Evolutionary conservation across 2,329 filamentous ascomycete genomes (phyloP).

Genomic region (Chrysoporthe cubensis): DNA sequence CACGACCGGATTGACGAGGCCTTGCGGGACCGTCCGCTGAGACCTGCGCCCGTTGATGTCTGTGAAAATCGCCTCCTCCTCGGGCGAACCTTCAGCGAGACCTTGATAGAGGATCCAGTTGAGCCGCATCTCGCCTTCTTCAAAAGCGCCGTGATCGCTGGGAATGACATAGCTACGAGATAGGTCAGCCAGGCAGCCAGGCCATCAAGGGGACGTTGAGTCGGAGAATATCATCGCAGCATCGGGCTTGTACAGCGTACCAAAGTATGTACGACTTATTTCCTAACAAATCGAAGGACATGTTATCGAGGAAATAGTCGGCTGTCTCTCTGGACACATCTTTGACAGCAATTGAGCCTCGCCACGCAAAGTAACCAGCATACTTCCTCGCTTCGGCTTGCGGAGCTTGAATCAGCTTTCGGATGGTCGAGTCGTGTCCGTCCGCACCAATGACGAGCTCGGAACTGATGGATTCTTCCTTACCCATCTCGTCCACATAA

Average conservation of each 20-base stretch:
- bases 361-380: constrained; percentile 37
- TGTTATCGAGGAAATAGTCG: constrained; percentile 30
- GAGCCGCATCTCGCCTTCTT: constrained; percentile 45
- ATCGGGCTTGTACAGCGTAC: constrained; percentile 23
- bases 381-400: constrained; percentile 29
- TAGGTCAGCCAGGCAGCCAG: background rate
- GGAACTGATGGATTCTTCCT: constrained; percentile 37
- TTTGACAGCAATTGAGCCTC: constrained; percentile 33
- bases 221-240: background rate
- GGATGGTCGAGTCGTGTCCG: constrained; percentile 39
- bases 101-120: constrained; percentile 55
- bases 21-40: constrained; percentile 47
- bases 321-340: constrained; percentile 31
- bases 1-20: constrained; percentile 41
- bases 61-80: constrained; percentile 48
- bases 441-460: constrained; percentile 40
- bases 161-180: constrained; percentile 46
- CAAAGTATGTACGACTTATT: constrained; percentile 32
- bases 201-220: background rate
- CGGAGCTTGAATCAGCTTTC: constrained; percentile 33
- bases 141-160: constrained; percentile 43
- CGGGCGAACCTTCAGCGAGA: constrained; percentile 41
- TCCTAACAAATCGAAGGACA: constrained; percentile 28
- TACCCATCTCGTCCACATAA: constrained; percentile 33
- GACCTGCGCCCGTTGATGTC: constrained; percentile 45